Evolutionary conservation across 2,329 filamentous ascomycete genomes (phyloP).

Genomic region (Ophiostoma himal-ulmi): DNA sequence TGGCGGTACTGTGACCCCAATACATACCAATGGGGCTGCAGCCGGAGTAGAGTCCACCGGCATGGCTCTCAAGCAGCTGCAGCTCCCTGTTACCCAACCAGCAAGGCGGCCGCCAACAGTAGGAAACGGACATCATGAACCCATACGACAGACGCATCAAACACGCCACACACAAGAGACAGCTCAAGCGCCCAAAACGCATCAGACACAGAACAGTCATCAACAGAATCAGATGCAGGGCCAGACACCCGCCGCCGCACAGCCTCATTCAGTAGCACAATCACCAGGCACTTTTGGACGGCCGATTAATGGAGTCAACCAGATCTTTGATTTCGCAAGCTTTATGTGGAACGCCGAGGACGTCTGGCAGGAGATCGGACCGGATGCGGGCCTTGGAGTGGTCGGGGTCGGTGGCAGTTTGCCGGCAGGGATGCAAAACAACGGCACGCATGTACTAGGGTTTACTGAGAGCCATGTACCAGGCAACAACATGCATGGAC

Average conservation of each 20-base stretch:
- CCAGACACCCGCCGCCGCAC: neutral
- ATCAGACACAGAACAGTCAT: neutral
- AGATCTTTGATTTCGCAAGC: conserved; percentile 44
- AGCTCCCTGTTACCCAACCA: neutral
- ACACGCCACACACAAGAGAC: neutral
- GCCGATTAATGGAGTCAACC: conserved; percentile 32
- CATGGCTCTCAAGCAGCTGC: conserved; percentile 7
- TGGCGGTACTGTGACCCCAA: neutral
- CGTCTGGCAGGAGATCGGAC: conserved; percentile 33
- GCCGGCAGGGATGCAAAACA: neutral
- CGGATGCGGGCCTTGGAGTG: conserved; percentile 11
- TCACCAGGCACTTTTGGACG: neutral
- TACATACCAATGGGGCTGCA: neutral
- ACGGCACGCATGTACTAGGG: conserved; percentile 1
- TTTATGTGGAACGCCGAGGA: conserved; percentile 44
- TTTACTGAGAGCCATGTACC: neutral
- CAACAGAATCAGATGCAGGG: neutral
- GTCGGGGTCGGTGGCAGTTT: conserved; percentile 4
- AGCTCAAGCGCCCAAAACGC: neutral
- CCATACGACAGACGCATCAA: neutral
- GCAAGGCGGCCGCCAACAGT: neutral
- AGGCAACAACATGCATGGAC: neutral
- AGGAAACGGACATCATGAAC: neutral
- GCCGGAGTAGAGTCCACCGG: conserved; percentile 1
- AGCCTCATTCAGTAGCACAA: neutral